Percentiles rank a stretch among this genome's conserved stretches.
Conservation (phyloP, 306 rosid species). For the Herpetospermum pedunculosum region DNA sequence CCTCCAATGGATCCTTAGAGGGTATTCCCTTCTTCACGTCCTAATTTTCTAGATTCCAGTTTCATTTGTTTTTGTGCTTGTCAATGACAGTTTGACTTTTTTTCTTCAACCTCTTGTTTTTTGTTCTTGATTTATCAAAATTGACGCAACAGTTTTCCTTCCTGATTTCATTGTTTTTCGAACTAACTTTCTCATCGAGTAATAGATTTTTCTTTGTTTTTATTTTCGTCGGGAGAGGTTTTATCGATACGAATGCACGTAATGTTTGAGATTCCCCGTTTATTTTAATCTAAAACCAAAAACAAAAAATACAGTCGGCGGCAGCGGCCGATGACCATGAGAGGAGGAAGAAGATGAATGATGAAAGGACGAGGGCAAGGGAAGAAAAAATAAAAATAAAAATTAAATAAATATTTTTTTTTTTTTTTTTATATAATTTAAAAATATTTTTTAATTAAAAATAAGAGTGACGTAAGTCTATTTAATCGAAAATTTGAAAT, state of each 20-base stretch:
- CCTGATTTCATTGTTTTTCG: background rate
- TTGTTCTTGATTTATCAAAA: background rate
- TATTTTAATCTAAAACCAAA: no score
- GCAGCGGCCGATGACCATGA: no score
- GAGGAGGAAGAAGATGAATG: no score
- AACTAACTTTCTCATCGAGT: background rate
- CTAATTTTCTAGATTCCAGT: background rate
- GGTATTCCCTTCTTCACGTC: slow-evolving; percentile 11
- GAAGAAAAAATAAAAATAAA: no score
- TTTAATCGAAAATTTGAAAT: no score
- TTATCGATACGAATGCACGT: no score
- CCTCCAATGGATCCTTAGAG: slow-evolving; percentile 48
- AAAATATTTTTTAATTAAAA: no score
- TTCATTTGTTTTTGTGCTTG: background rate
- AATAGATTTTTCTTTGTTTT: background rate
- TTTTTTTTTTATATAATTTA: no score
- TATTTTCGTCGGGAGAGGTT: background rate
- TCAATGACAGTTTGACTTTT: background rate
- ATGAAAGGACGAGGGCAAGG: no score
- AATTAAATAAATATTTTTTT: no score
- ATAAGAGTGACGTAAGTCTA: no score
- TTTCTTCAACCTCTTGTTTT: background rate
- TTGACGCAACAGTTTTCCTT: background rate
- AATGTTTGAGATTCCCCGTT: background rate
- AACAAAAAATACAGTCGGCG: no score